Percentiles rank a stretch among this genome's conserved stretches.
Conservation (phyloP, 1,284 basidiomycete genomes). For the Sporisorium sorghi region DNA sequence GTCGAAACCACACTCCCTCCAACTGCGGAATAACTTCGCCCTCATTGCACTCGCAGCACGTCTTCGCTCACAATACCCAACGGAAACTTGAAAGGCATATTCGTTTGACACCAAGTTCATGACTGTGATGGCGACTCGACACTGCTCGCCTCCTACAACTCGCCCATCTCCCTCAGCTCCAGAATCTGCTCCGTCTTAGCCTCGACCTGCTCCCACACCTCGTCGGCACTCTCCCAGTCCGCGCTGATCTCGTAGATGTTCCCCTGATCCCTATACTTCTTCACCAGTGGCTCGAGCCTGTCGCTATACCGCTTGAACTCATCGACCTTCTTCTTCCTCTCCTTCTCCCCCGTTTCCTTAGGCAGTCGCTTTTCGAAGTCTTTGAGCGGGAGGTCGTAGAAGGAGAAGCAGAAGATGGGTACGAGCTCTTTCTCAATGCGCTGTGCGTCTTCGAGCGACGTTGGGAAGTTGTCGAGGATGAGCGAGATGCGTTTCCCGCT, state of each 20-base stretch:
- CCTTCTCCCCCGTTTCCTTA: constrained; percentile 10
- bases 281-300: constrained; percentile 35
- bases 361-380: constrained; percentile 44
- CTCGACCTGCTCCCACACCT: constrained; percentile 65
- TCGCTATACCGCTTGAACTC: constrained; percentile 35
- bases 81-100: not conserved
- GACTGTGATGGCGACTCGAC: not conserved
- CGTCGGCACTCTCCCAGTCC: constrained; percentile 58
- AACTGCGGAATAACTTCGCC: not conserved
- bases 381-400: constrained; percentile 51
- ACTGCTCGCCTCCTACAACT: constrained; percentile 8
- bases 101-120: not conserved
- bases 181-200: constrained; percentile 56
- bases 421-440: constrained; percentile 44
- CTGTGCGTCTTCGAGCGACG: constrained; percentile 44
- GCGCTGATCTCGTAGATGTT: constrained; percentile 63
- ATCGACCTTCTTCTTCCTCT: constrained; percentile 31
- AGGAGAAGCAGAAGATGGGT: constrained; percentile 57
- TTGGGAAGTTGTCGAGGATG: constrained; percentile 54
- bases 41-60: not conserved
- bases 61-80: no score
- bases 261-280: constrained; percentile 50
- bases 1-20: not conserved
- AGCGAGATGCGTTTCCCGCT: constrained; percentile 32
- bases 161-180: constrained; percentile 34